A percentile compares a stretch with the other conserved stretches of the same genome.
Conservation (phyloP, 2,329 filamentous ascomycete genomes). For the Dactylellina haptotyla region DNA sequence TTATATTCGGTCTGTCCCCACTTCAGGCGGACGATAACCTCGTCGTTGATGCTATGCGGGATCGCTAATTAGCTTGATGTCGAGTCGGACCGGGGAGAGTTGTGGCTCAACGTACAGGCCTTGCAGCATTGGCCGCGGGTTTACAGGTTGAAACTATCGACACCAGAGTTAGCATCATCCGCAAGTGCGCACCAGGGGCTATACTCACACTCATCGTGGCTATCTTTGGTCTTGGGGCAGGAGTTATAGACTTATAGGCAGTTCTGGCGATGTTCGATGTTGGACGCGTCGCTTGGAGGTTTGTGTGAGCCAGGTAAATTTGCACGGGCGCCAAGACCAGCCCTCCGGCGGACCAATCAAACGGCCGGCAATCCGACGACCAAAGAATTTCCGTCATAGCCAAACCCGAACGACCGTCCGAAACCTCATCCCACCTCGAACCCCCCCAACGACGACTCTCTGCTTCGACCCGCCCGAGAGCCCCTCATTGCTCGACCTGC, state of each 20-base stretch:
- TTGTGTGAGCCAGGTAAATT: constrained; percentile 33
- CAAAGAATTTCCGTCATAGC: constrained; percentile 54
- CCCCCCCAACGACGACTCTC: constrained; percentile 11
- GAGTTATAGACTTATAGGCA: constrained; percentile 5
- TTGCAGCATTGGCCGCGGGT: constrained; percentile 96
- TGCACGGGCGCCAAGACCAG: constrained; percentile 46
- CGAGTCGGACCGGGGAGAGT: constrained; percentile 3
- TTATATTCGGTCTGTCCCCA: constrained; percentile 99
- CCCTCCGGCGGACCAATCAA: constrained; percentile 38
- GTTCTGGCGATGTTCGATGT: constrained; percentile 4
- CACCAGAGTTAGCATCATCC: constrained; percentile 18
- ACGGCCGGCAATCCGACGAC: constrained; percentile 45
- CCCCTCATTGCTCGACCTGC: constrained; percentile 39
- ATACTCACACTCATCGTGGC: constrained; percentile 50
- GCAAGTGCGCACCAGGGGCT: background rate
- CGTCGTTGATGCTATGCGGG: constrained; percentile 77
- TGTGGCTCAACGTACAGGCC: constrained; percentile 82
- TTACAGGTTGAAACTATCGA: constrained; percentile 85
- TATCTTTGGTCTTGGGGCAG: constrained; percentile 10
- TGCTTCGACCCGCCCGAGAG: constrained; percentile 18
- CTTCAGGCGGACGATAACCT: constrained; percentile 91
- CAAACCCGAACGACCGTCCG: constrained; percentile 21
- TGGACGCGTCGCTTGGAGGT: constrained; percentile 36
- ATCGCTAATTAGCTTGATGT: background rate
- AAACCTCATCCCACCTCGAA: constrained; percentile 52